A percentile compares a stretch with the other conserved stretches of the same genome.
phyloP scores from a whole-genome alignment of 108 stramenopile species.

The Cyclostephanos tholiformis region DNA sequence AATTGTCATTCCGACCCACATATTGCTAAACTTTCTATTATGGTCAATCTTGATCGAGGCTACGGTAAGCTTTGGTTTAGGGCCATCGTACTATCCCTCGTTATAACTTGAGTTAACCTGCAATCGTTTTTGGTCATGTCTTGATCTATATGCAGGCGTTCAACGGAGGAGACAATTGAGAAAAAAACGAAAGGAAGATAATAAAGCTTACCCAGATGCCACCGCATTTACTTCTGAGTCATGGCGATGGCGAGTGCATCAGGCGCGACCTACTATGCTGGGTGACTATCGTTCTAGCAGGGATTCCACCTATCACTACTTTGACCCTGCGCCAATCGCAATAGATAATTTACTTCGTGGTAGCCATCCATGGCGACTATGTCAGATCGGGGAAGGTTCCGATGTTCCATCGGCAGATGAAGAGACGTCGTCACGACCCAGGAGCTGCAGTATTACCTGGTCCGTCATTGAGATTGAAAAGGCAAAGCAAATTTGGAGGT shows the following conservation, averaged over 20 bases:
- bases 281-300: constrained; percentile 38
- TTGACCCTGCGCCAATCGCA: constrained; percentile 22
- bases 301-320: constrained; percentile 40
- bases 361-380: constrained; percentile 42
- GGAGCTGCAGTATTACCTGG: constrained; percentile 39
- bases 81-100: not conserved
- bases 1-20: constrained; percentile 34
- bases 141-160: constrained; percentile 18
- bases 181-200: constrained; percentile 43
- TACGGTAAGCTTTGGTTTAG: constrained; percentile 25
- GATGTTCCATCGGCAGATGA: constrained; percentile 15
- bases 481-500: constrained; percentile 50
- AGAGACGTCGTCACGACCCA: constrained; percentile 7
- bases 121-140: not conserved
- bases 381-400: constrained; percentile 8
- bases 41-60: constrained; percentile 44
- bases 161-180: constrained; percentile 39
- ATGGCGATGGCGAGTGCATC: constrained; percentile 52
- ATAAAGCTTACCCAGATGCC: constrained; percentile 33
- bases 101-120: not conserved
- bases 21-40: constrained; percentile 42
- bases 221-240: constrained; percentile 51
- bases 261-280: constrained; percentile 43
- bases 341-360: constrained; percentile 21
- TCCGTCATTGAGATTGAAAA: constrained; percentile 41